Conservation (phyloP, 768 basidiomycete genomes). For the Rhodotorula taiwanensis region DNA sequence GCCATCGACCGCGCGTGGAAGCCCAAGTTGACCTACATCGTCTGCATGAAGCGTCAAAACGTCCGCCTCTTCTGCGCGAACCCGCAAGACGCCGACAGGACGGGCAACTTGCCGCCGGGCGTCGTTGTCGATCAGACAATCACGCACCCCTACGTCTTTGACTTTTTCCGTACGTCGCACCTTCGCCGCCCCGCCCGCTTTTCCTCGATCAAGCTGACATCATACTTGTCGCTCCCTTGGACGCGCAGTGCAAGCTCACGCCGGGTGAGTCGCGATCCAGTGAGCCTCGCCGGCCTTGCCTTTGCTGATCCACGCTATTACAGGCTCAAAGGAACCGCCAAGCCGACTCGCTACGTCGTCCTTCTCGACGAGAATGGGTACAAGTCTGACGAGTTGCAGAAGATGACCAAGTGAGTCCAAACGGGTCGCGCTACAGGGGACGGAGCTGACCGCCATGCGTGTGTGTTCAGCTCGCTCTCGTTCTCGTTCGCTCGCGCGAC, state of each 20-base stretch:
- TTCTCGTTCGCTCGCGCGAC: conserved; percentile 38
- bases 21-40: conserved; percentile 31
- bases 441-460: not conserved
- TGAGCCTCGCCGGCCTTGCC: not conserved
- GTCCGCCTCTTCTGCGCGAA: conserved; percentile 24
- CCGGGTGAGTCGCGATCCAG: not conserved
- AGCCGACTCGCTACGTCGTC: conserved; percentile 37
- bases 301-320: not conserved
- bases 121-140: conserved; percentile 21
- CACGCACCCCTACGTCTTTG: conserved; percentile 19
- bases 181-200: no score
- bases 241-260: conserved; percentile 31
- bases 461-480: conserved; percentile 29
- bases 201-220: no score
- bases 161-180: conserved; percentile 30
- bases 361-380: conserved; percentile 36
- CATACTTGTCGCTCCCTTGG: conserved; percentile 4
- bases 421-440: not conserved
- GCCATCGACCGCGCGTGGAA: conserved; percentile 20
- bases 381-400: conserved; percentile 29
- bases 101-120: conserved; percentile 33
- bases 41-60: conserved; percentile 35
- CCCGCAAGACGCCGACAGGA: conserved; percentile 17
- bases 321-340: conserved; percentile 28
- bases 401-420: conserved; percentile 18